Evolutionary conservation across 768 basidiomycete species (phyloP), one percentile per base, ranked within the genome.

Genomic region (Rhizopogon vinicolor): DNA sequence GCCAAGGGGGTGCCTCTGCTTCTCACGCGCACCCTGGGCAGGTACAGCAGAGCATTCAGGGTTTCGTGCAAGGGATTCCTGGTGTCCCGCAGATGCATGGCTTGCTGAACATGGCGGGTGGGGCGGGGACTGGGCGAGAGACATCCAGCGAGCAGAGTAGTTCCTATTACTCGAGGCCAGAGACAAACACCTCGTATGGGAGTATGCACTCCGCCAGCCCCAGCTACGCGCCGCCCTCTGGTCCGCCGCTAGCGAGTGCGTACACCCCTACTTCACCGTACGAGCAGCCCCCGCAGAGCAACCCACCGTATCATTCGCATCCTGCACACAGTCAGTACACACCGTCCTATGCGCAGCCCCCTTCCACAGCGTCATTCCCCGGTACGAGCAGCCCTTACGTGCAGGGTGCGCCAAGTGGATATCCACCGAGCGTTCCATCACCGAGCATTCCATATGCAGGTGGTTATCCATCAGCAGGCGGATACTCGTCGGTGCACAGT

Each of bases 21-120:
- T 68, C 77, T 2, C 71, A 83, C 50, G 82, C 82, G 5, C 72
- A 82, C 44, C 86, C 78, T 3, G 63, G 73, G 10, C 71, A 80
- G 41, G 67, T 78, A 46, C 84, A 85, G 65, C 71, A 76, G 14
- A 68, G 75, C 33, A 14, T 85, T 3, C 59, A 73, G n/a, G 75
- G 77, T 0, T 81, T 81, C 58, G 65, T 72, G 50, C 64, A 75
- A 22, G 58, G 66, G 39, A 72, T 84, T 37, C 84, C 84, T 0
- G 80, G 78, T 3, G 73, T 80, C 25, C 44, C 64, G 7, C 77
- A 78, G 58, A 78, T 75, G 18, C 71, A 77, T 65, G 62, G 70
- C 12, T 10, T 78, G 8, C 63, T 81, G 31, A 67, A 69, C 31
- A 71, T 69, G 13, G 43, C 50, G 28, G 58, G 63, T 25, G 49